Base-by-base conservation (phyloP, 2,329 filamentous ascomycete species). In the Beauveria rudraprayagi region DNA sequence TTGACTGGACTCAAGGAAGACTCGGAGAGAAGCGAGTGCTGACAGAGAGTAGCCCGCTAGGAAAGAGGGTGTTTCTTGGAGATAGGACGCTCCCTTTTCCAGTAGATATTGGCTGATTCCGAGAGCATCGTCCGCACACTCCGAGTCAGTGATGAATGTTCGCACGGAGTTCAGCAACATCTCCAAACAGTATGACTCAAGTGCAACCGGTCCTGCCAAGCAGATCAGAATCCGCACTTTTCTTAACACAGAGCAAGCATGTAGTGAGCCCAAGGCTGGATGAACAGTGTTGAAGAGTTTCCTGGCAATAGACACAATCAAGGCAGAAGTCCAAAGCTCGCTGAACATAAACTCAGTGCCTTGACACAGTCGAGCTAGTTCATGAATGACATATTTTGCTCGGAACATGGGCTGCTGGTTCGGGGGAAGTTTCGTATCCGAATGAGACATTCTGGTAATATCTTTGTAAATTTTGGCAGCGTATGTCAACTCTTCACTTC, bases 101-200 rank as follows among this genome's bases (percentile, higher is more conserved):
- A 97, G 78, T 1, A 99, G 80, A 72, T 96, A 97, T 71, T 91
- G 89, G 63, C 90, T 86, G 40, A 99, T 83, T 0, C 92, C 93
- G 50, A 97, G 80, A 1, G 90, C 87, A 75, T 99, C 94, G 69
- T 96, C 91, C 10, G 92, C 90, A 72, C 93, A 97, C 69, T 95
- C 89, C 0, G 87, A 82, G 66, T 97, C 88, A 1, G 88, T 87
- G 6, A 97, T 78, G 66, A 92, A 95, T 0, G 86, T 85, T 10
- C 89, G 82, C 22, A 96, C 79, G 1, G 89, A 88, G 67, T 92
- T 90, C 1, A 99, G 79, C 0, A 96, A 80, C 90, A 97, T 94
- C 72, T 99, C 91, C 16, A 97, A 73, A 11, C 91, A 90, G 69
- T 97, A 97, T 0, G 88, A 89, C 46, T 84, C 77, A 26, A 88